Conservation (phyloP, 2,329 filamentous ascomycete species). For the Stagonosporopsis vannaccii region DNA sequence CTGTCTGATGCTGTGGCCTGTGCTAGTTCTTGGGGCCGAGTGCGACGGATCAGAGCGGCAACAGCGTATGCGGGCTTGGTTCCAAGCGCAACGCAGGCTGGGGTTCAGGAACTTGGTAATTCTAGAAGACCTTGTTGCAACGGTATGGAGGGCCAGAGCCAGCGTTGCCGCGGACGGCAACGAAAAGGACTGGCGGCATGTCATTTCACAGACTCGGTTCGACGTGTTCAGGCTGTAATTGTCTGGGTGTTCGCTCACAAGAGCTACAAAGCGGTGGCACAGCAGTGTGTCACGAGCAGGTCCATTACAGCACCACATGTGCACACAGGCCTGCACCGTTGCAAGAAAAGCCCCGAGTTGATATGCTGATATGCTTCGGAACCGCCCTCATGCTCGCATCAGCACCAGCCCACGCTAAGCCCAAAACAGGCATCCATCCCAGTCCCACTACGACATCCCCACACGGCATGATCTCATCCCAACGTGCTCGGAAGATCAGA, state of each 20-base stretch:
- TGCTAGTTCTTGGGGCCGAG: conserved; percentile 20
- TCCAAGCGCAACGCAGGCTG: conserved; percentile 14
- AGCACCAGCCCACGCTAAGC: background rate
- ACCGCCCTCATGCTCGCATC: too few relatives aligned
- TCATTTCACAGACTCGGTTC: conserved; percentile 12
- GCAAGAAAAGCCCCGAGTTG: too few relatives aligned
- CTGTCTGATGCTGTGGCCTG: conserved; percentile 23
- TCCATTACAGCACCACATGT: too few relatives aligned
- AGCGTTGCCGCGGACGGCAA: background rate
- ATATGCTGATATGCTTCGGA: too few relatives aligned
- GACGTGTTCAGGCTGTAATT: conserved; percentile 19
- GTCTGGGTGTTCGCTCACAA: too few relatives aligned
- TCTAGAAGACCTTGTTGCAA: conserved; percentile 14
- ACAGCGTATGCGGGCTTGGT: conserved; percentile 14
- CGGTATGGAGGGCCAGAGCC: conserved; percentile 11
- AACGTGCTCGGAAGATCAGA: too few relatives aligned
- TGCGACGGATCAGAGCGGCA: conserved; percentile 4
- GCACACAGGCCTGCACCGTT: too few relatives aligned
- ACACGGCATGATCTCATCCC: background rate
- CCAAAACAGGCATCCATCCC: background rate
- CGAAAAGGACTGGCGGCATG: conserved; percentile 7
- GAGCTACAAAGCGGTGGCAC: too few relatives aligned
- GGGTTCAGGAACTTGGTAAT: conserved; percentile 18
- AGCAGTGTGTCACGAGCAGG: too few relatives aligned
- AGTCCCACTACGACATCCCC: background rate